phyloP scores from a whole-genome alignment of 306 rosid species.

The Trichosanthes cucumerina region DNA sequence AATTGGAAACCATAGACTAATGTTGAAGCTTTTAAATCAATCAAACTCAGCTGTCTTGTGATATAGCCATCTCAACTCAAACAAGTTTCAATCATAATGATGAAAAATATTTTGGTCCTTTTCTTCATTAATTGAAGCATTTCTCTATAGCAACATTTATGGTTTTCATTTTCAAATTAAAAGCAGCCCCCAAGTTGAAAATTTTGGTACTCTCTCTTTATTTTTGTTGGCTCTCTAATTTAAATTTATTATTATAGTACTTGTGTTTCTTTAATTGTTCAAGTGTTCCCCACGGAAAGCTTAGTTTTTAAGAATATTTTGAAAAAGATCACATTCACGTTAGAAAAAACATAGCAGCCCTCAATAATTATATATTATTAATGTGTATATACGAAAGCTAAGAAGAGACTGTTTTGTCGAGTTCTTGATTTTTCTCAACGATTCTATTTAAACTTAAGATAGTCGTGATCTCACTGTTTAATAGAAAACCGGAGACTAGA shows the following conservation, averaged over 20 bases:
- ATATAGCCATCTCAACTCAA: neutral
- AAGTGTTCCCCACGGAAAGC: neutral
- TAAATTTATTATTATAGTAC: too few relatives aligned
- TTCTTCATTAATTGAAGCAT: neutral
- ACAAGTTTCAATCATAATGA: neutral
- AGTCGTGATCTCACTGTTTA: too few relatives aligned
- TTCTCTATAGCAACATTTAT: neutral
- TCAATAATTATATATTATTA: too few relatives aligned
- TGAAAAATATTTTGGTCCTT: neutral
- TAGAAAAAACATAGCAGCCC: neutral
- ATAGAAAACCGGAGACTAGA: too few relatives aligned
- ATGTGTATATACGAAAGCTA: too few relatives aligned
- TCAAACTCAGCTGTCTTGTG: neutral
- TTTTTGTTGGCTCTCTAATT: too few relatives aligned
- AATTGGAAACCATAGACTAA: neutral
- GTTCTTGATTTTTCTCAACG: too few relatives aligned
- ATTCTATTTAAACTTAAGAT: too few relatives aligned
- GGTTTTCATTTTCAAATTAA: neutral
- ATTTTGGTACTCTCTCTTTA: neutral
- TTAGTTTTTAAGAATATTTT: too few relatives aligned
- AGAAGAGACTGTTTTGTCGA: too few relatives aligned
- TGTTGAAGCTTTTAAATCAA: neutral
- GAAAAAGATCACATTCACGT: neutral
- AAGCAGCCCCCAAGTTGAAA: neutral
- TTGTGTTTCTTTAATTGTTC: too few relatives aligned